phyloP scores from a whole-genome alignment of 78 protist genomes.

The Acrasis kona region DNA sequence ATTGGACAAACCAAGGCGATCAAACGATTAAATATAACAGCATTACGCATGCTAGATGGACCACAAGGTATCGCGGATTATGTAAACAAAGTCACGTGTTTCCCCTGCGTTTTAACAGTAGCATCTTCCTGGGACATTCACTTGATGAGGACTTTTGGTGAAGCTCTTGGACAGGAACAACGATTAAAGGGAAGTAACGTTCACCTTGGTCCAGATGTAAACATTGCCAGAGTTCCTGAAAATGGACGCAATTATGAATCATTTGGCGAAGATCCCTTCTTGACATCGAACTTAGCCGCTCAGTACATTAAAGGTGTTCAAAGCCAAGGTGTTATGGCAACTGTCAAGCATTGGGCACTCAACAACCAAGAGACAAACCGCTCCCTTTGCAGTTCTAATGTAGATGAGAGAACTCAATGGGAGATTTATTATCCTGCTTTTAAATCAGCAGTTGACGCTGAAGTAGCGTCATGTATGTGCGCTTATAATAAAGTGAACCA shows the following conservation, averaged over 20 bases:
- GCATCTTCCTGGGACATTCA: constrained; percentile 9
- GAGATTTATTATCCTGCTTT: constrained; percentile 28
- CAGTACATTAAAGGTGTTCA: constrained; percentile 24
- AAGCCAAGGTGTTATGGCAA: constrained; percentile 33
- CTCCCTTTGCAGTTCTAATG: background rate
- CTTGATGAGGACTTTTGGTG: background rate
- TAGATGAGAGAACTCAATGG: constrained; percentile 17
- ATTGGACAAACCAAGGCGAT: constrained; percentile 8
- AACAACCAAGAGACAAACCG: constrained; percentile 41
- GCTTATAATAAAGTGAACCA: constrained; percentile 10
- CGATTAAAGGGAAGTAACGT: constrained; percentile 13
- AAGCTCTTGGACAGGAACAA: constrained; percentile 26
- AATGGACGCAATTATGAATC: constrained; percentile 31
- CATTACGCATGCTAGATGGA: constrained; percentile 25
- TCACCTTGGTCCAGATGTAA: constrained; percentile 31
- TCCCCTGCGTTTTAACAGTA: constrained; percentile 9
- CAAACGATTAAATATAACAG: constrained; percentile 13
- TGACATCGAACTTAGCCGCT: background rate
- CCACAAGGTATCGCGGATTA: constrained; percentile 26
- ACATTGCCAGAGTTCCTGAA: constrained; percentile 28
- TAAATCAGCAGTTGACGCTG: background rate
- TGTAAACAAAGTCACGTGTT: background rate
- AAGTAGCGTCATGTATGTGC: constrained; percentile 12
- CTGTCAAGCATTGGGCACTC: constrained; percentile 14
- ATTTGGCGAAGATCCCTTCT: constrained; percentile 21